phyloP scores from a whole-genome alignment of 1,284 basidiomycete species.

The Cutaneotrichosporon sp. region DNA sequence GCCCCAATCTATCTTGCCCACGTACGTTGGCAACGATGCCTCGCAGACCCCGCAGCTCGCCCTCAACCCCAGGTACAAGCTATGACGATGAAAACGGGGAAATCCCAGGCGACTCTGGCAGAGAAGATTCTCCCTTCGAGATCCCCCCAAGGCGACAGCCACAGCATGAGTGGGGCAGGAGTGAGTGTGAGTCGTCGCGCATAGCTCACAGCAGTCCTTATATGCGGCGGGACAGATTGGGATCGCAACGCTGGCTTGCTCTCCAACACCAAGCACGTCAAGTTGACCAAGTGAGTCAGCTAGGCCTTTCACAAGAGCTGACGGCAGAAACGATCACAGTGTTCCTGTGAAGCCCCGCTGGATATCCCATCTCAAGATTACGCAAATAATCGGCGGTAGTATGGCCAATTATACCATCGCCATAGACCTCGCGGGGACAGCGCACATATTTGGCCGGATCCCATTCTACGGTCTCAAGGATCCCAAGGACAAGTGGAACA shows the following conservation, averaged over 20 bases:
- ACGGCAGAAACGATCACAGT: slow-evolving; percentile 59
- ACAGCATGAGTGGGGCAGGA: neutral
- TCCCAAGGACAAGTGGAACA: slow-evolving; percentile 22
- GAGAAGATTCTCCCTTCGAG: no score
- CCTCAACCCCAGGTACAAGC: no score
- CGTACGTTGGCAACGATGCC: no score
- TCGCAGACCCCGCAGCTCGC: no score
- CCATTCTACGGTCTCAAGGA: slow-evolving; percentile 59
- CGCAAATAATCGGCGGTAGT: slow-evolving; percentile 67
- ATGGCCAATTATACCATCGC: slow-evolving; percentile 60
- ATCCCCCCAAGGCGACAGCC: no score
- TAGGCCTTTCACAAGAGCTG: neutral
- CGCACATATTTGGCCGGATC: slow-evolving; percentile 83
- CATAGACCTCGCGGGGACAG: slow-evolving; percentile 64
- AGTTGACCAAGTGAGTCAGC: slow-evolving; percentile 9
- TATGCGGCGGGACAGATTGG: slow-evolving; percentile 11
- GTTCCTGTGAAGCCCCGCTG: slow-evolving; percentile 84
- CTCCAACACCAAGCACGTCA: slow-evolving; percentile 4
- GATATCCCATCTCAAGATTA: slow-evolving; percentile 69
- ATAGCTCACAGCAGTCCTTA: slow-evolving; percentile 4
- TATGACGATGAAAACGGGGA: no score
- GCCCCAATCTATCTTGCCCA: no score
- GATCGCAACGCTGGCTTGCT: neutral
- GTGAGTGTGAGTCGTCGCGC: neutral
- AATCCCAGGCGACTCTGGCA: no score